Conservation (phyloP, 768 basidiomycete species). For the Kwoniella sp. region DNA sequence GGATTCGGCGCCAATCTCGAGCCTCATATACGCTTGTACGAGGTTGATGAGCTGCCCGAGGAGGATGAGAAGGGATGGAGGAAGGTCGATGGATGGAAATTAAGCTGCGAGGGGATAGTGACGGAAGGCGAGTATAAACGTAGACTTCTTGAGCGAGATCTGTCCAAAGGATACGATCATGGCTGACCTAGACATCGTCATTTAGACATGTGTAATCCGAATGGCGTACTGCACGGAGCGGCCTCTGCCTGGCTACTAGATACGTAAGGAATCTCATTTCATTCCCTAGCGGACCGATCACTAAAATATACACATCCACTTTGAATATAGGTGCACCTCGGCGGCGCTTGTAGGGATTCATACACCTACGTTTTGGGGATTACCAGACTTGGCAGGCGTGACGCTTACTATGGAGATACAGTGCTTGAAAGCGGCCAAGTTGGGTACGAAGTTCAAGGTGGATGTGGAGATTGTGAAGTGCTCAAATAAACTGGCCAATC, state of each 20-base stretch:
- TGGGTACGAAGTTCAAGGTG: slow-evolving; percentile 25
- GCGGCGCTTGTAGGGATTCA: slow-evolving; percentile 33
- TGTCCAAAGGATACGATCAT: too few species aligned
- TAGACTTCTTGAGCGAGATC: not conserved
- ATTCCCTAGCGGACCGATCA: too few species aligned
- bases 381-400: slow-evolving; percentile 37
- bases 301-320: not conserved
- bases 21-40: slow-evolving; percentile 14
- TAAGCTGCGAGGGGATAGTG: slow-evolving; percentile 18
- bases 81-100: slow-evolving; percentile 32
- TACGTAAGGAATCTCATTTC: too few species aligned
- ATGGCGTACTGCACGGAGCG: slow-evolving; percentile 39
- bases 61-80: slow-evolving; percentile 30
- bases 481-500: slow-evolving; percentile 22
- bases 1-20: slow-evolving; percentile 14
- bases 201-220: slow-evolving; percentile 39
- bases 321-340: slow-evolving; percentile 36
- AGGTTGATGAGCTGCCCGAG: slow-evolving; percentile 30
- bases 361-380: slow-evolving; percentile 46
- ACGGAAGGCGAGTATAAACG: slow-evolving; percentile 19
- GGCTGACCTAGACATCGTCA: not conserved
- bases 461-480: slow-evolving; percentile 25
- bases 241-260: slow-evolving; percentile 40
- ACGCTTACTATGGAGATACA: slow-evolving; percentile 35
- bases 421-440: slow-evolving; percentile 35